Evolutionary conservation across 2,329 filamentous ascomycete species (phyloP).

Genomic region (Diaporthe sp.): DNA sequence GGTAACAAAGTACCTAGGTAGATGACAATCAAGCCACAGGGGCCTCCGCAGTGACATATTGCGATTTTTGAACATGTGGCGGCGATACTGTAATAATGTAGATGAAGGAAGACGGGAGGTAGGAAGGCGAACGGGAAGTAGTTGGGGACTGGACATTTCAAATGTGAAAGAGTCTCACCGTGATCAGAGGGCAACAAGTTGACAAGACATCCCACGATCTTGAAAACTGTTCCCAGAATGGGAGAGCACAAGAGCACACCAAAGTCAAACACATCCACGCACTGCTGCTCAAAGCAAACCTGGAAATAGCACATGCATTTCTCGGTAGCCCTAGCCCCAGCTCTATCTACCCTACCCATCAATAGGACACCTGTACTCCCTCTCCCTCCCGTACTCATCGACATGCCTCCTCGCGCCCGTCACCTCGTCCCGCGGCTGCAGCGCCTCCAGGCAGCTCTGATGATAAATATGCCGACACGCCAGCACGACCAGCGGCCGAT

Average conservation of each 20-base stretch:
- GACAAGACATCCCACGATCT: not conserved
- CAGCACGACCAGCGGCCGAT: slow-evolving; percentile 74
- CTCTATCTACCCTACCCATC: slow-evolving; percentile 59
- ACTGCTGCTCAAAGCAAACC: not conserved
- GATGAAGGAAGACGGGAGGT: too few species aligned
- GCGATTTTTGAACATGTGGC: too few species aligned
- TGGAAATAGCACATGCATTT: not conserved
- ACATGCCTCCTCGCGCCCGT: slow-evolving; percentile 56
- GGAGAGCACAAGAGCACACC: not conserved
- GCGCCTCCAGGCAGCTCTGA: slow-evolving; percentile 73
- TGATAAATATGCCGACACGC: slow-evolving; percentile 80
- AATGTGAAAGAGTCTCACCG: too few species aligned
- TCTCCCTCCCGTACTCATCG: slow-evolving; percentile 53
- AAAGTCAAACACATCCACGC: not conserved
- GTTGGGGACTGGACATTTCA: too few species aligned
- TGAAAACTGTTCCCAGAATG: not conserved
- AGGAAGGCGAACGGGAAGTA: too few species aligned
- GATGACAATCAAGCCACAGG: too few species aligned
- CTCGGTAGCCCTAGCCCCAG: not conserved
- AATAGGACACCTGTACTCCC: slow-evolving; percentile 66
- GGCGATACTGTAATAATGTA: too few species aligned
- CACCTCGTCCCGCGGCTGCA: slow-evolving; percentile 60
- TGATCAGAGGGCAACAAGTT: too few species aligned
- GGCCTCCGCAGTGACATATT: too few species aligned
- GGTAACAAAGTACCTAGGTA: too few species aligned